Base-by-base conservation (phyloP, 352 stramenopile genomes). In the Globisporangium sylvaticum region DNA sequence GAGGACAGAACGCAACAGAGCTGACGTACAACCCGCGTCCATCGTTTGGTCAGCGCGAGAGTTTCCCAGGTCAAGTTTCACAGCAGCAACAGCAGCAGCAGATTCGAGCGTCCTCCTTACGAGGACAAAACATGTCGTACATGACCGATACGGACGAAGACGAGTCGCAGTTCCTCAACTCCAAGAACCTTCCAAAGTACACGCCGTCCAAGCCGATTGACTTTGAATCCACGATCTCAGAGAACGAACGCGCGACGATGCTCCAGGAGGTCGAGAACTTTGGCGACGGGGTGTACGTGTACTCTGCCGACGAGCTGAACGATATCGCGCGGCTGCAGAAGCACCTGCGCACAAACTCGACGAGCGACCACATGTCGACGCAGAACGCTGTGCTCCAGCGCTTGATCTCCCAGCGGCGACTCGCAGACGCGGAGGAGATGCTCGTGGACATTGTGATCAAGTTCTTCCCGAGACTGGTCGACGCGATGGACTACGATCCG, bases 401-500 rank as follows among this genome's bases (percentile, higher is more conserved):
- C 27, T 74, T 84, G 24, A 70, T 88, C 29, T 66, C 71, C 39
- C 70, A 75, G 32, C 73, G 67, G 5, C 73, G 65, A 6, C 72
- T 85, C 60, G 62, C 62, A 18, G 75, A 86, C 7, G 81, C 80
- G 12, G 82, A 92, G 48, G 79, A 92, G 50, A 44, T 94, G 58
- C 68, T 94, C 10, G 77, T 77, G 1, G 73, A 90, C 57, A 72
- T 89, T 22, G 84, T 92, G 31, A 62, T 88, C 31, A 78, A 79
- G 24, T 78, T 84, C 58, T 92, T 92, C 57, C 80, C 86, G 22
- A 66, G 72, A 12, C 79, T 94, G 4, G 75, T 92, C 18, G 87
- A 94, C 59, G 87, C 84, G 18, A 91, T 92, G 80, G 87, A 94
- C 48, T 85, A 90, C 71, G 87, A 94, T 56, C 83, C 84, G 24